Conservation (phyloP, 2,329 filamentous ascomycete genomes). For the Bipolaris zeicola region DNA sequence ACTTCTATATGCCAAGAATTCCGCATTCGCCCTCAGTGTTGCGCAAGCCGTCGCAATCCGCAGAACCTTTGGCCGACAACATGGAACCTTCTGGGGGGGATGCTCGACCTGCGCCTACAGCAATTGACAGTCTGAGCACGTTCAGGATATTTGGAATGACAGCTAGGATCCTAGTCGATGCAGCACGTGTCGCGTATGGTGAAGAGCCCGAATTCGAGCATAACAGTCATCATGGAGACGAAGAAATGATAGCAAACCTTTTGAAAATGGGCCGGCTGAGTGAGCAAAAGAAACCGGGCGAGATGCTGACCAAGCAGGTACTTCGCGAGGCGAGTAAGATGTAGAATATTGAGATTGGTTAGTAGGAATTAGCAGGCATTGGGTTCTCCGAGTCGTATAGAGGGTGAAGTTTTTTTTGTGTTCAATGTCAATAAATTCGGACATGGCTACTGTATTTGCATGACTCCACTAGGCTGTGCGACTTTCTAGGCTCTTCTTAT, state of each 20-base stretch:
- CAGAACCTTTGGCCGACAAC: slow-evolving; percentile 2
- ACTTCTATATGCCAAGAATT: slow-evolving; percentile 78
- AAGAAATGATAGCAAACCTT: slow-evolving; percentile 66
- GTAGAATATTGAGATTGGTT: slow-evolving; percentile 2
- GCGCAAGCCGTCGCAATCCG: slow-evolving; percentile 7
- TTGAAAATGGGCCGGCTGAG: slow-evolving; percentile 62
- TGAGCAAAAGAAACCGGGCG: slow-evolving; percentile 56
- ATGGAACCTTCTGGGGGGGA: slow-evolving; percentile 25
- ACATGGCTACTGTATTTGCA: not conserved
- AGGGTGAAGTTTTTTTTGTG: not conserved
- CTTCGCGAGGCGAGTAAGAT: slow-evolving; percentile 59
- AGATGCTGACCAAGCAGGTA: slow-evolving; percentile 59
- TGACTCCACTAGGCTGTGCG: not conserved
- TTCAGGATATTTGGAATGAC: slow-evolving; percentile 97
- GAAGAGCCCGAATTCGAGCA: slow-evolving; percentile 85
- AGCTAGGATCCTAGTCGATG: slow-evolving; percentile 85
- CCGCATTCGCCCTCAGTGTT: slow-evolving; percentile 18
- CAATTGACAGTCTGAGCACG: slow-evolving; percentile 55
- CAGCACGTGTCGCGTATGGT: slow-evolving; percentile 80
- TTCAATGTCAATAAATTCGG: not conserved
- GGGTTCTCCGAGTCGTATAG: too few species aligned
- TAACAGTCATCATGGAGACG: slow-evolving; percentile 68
- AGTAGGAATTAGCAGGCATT: too few species aligned
- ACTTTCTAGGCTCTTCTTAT: not conserved
- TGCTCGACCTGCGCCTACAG: slow-evolving; percentile 46